phyloP scores from a whole-genome alignment of 345 rosid genomes.

The Adansonia digitata region DNA sequence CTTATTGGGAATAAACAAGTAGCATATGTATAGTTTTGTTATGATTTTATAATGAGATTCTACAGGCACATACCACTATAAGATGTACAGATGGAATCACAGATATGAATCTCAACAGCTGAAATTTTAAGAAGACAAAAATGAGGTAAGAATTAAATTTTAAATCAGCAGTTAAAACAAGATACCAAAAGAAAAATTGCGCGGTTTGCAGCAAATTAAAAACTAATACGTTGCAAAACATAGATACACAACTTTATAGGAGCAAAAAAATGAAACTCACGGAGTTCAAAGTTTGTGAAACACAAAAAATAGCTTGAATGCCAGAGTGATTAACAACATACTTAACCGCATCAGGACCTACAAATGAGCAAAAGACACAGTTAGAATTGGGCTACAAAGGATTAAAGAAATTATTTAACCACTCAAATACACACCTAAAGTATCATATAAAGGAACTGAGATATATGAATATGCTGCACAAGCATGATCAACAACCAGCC shows the following conservation, averaged over 20 bases:
- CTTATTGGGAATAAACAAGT: background rate
- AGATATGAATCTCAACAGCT: constrained; percentile 69
- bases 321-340: constrained; percentile 67
- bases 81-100: constrained; percentile 73
- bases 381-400: constrained; percentile 14
- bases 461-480: constrained; percentile 83
- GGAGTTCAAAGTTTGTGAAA: constrained; percentile 60
- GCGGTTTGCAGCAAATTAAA: background rate
- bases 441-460: constrained; percentile 87
- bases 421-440: constrained; percentile 58
- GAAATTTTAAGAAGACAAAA: constrained; percentile 23
- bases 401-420: background rate
- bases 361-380: constrained; percentile 6
- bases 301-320: constrained; percentile 76
- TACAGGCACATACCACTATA: constrained; percentile 55
- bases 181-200: background rate
- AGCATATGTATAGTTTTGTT: background rate
- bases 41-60: constrained; percentile 2
- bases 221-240: background rate
- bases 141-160: background rate
- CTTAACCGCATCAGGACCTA: constrained; percentile 92
- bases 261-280: constrained; percentile 44
- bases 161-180: background rate
- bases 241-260: background rate
- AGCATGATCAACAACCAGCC: constrained; percentile 94